Evolutionary conservation across 345 rosid species (phyloP).

Genomic region (Excoecaria agallocha): DNA sequence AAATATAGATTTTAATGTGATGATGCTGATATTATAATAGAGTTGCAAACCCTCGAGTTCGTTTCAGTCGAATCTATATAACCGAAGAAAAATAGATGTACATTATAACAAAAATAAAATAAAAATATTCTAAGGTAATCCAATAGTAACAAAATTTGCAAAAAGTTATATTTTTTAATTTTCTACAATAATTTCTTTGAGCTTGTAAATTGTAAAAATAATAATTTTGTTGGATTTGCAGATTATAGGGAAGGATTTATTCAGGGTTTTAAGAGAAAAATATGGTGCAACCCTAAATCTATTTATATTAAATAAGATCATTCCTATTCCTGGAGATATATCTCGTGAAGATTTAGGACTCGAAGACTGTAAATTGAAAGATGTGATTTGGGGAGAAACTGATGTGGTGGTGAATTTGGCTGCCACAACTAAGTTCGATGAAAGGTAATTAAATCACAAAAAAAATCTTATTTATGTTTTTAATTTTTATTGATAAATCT

Average conservation of each 20-base stretch:
- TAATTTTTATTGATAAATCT: too few relatives aligned
- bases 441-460: conserved; percentile 36
- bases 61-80: too few relatives aligned
- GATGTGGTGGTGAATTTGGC: conserved; percentile 62
- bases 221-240: neutral
- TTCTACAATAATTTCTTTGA: too few relatives aligned
- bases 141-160: neutral
- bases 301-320: conserved; percentile 26
- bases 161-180: neutral
- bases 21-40: too few relatives aligned
- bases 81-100: too few relatives aligned
- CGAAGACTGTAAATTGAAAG: conserved; percentile 28
- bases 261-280: conserved; percentile 29
- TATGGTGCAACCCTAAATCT: conserved; percentile 8
- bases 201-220: neutral
- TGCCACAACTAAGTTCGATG: conserved; percentile 70
- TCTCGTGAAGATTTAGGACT: conserved; percentile 23
- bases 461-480: too few relatives aligned
- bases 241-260: conserved; percentile 34
- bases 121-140: too few relatives aligned
- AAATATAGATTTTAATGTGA: neutral
- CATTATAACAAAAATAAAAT: too few relatives aligned
- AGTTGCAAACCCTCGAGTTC: too few relatives aligned
- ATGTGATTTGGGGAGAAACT: conserved; percentile 43
- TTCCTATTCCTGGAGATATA: conserved; percentile 30